phyloP scores from a whole-genome alignment of 495 filamentous ascomycete species.

The Trichoderma parareesei region DNA sequence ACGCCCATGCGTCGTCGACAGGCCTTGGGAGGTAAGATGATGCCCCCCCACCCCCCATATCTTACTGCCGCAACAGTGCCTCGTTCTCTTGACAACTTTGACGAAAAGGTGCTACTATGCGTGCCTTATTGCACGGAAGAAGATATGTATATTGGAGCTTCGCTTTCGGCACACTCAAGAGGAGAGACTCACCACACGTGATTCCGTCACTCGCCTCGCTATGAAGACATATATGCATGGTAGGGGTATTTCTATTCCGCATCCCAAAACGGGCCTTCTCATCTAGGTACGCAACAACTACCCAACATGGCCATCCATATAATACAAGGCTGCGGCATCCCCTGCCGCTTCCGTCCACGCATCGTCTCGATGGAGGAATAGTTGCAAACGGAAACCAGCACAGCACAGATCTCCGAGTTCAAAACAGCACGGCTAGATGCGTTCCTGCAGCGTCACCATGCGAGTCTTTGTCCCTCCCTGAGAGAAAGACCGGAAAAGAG shows the following conservation, averaged over 20 bases:
- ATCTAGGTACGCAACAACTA: not conserved
- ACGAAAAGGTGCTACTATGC: no score
- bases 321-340: not conserved
- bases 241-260: not conserved
- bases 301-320: not conserved
- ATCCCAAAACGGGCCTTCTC: not conserved
- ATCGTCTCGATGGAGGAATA: not conserved
- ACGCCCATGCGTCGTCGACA: no score
- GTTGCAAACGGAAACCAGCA: not conserved
- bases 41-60: no score
- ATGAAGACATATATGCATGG: not conserved
- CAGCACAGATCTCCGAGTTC: not conserved
- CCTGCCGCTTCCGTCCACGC: not conserved
- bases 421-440: conserved; percentile 3
- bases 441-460: not conserved
- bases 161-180: no score
- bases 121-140: no score
- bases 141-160: not conserved
- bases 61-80: no score
- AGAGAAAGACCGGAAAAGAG: not conserved
- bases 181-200: no score
- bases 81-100: no score
- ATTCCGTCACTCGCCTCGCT: not conserved
- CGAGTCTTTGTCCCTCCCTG: not conserved
- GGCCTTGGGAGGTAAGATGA: no score